These are phyloP conservation scores for Myriosclerotinia curreyana DNA, from an alignment of 2,329 filamentous ascomycete genomes.

Conservation along the genomic window DNA sequence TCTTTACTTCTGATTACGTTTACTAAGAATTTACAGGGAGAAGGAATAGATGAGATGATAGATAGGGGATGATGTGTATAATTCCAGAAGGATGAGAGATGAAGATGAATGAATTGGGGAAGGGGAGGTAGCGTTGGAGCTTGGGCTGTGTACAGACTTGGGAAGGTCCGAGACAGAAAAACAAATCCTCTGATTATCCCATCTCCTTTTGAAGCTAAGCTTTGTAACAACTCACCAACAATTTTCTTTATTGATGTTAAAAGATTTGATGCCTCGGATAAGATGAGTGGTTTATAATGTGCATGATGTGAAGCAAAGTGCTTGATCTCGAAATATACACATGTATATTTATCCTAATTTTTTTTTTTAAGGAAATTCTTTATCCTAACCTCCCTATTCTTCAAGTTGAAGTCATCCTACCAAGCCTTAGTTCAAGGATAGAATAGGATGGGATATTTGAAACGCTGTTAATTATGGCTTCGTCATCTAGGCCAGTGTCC, in stretches of 20 bases:
- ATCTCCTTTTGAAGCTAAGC: conserved; percentile 28
- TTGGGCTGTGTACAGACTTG: conserved; percentile 33
- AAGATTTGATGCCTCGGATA: conserved; percentile 8
- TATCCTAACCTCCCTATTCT: no score
- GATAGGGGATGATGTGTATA: conserved; percentile 28
- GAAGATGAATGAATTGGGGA: conserved; percentile 26
- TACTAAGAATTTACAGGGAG: conserved; percentile 21
- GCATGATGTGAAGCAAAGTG: not conserved
- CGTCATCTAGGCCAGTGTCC: no score
- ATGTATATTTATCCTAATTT: no score
- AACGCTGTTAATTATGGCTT: no score
- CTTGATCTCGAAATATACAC: no score
- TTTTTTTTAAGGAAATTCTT: no score
- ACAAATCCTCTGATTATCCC: conserved; percentile 30
- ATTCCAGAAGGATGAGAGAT: conserved; percentile 31
- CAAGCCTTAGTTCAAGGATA: no score
- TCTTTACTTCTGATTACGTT: not conserved
- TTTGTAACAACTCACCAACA: conserved; percentile 23
- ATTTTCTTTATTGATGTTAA: conserved; percentile 21
- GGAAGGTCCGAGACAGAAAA: conserved; percentile 23
- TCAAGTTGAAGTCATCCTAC: no score
- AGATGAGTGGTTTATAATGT: not conserved
- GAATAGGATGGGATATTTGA: no score
- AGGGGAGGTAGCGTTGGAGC: conserved; percentile 24
- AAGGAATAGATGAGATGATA: conserved; percentile 26